A percentile compares a stretch with the other conserved stretches of the same genome.
Conservation (phyloP, 2,329 filamentous ascomycete genomes). For the Akanthomyces muscarius region DNA sequence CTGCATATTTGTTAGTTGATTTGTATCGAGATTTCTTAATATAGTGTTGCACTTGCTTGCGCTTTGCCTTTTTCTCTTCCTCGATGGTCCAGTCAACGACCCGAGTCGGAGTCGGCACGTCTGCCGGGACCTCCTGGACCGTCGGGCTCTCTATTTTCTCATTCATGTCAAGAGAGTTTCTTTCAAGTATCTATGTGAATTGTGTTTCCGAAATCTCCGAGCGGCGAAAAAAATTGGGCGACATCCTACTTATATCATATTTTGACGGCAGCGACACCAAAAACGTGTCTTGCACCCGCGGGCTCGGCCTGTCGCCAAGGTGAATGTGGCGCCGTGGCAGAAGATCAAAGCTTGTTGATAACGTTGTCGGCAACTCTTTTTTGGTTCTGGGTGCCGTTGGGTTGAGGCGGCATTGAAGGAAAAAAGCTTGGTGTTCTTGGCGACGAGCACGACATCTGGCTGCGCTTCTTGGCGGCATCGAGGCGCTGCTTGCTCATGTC, state of each 20-base stretch:
- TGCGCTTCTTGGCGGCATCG: conserved; percentile 12
- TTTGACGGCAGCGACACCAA: too few species aligned
- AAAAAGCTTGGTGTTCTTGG: neutral
- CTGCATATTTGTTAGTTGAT: conserved; percentile 20
- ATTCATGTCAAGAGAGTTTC: neutral
- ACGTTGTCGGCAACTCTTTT: neutral
- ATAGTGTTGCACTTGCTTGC: conserved; percentile 23
- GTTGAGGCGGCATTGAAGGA: neutral
- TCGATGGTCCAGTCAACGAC: conserved; percentile 26
- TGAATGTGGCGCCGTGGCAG: too few species aligned
- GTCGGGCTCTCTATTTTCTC: neutral
- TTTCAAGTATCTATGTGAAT: neutral
- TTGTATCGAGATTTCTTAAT: neutral
- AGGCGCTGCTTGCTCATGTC: conserved; percentile 9
- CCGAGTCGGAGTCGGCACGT: conserved; percentile 20
- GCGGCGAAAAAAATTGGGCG: neutral
- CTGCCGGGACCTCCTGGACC: neutral
- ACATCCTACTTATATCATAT: neutral
- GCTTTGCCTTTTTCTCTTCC: conserved; percentile 28
- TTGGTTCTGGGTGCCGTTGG: neutral
- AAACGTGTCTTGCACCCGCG: too few species aligned
- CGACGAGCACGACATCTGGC: conserved; percentile 14
- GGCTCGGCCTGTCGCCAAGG: too few species aligned
- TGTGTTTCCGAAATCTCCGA: too few species aligned
- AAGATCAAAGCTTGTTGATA: neutral